Conservation (phyloP, 108 stramenopile genomes). For the Discostella stelligeroides region DNA sequence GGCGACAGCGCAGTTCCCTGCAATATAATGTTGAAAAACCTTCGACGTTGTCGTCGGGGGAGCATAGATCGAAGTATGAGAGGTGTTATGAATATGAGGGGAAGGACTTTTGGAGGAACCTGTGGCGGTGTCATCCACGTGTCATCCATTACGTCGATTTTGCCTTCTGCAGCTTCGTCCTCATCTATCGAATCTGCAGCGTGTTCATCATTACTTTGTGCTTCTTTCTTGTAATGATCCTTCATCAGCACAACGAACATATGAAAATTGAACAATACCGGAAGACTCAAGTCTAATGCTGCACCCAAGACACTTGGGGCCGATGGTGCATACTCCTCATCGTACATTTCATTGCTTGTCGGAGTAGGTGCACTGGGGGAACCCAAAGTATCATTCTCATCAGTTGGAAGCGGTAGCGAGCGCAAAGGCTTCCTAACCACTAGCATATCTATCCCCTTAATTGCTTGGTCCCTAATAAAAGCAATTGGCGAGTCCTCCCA, state of each 20-base stretch:
- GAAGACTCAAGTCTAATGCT: slow-evolving; percentile 80
- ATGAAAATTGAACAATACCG: slow-evolving; percentile 89
- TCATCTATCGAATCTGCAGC: neutral
- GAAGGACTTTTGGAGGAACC: slow-evolving; percentile 73
- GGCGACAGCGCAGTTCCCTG: slow-evolving; percentile 72
- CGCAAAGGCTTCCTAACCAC: slow-evolving; percentile 30
- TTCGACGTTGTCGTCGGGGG: slow-evolving; percentile 64
- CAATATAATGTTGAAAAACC: slow-evolving; percentile 78
- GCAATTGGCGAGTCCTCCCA: slow-evolving; percentile 31
- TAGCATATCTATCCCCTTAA: slow-evolving; percentile 40
- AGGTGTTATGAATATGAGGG: slow-evolving; percentile 78
- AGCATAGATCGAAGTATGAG: slow-evolving; percentile 68
- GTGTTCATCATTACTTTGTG: slow-evolving; percentile 9
- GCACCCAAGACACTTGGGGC: slow-evolving; percentile 85
- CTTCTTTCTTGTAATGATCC: slow-evolving; percentile 49
- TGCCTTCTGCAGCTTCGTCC: slow-evolving; percentile 5
- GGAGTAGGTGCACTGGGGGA: slow-evolving; percentile 13
- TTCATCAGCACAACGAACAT: slow-evolving; percentile 73
- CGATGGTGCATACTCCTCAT: slow-evolving; percentile 83
- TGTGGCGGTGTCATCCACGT: slow-evolving; percentile 43
- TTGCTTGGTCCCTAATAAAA: slow-evolving; percentile 21
- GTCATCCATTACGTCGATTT: slow-evolving; percentile 51
- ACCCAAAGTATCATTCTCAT: slow-evolving; percentile 11
- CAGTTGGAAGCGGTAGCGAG: slow-evolving; percentile 26
- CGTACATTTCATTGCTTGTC: slow-evolving; percentile 40